Evolutionary conservation across 1,284 basidiomycete species (phyloP).

Genomic region (Cerioporus squamosus): DNA sequence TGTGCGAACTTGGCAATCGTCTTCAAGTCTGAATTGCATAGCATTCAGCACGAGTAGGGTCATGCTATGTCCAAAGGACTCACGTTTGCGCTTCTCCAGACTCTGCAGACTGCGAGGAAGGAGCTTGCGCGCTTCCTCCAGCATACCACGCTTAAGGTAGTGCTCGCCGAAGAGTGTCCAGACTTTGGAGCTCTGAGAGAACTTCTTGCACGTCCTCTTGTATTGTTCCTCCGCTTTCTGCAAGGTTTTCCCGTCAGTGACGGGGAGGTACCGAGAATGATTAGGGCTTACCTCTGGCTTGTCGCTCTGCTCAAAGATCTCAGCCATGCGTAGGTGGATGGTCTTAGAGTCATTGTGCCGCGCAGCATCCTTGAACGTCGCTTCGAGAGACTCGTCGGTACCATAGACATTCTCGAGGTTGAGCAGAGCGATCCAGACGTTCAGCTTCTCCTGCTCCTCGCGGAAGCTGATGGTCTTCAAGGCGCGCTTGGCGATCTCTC

Average conservation of each 20-base stretch:
- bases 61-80: slow-evolving; percentile 35
- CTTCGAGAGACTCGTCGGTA: slow-evolving; percentile 78
- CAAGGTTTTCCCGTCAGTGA: neutral
- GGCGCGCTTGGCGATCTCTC: slow-evolving; percentile 86
- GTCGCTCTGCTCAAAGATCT: slow-evolving; percentile 83
- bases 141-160: slow-evolving; percentile 71
- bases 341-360: slow-evolving; percentile 93
- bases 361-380: slow-evolving; percentile 88
- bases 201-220: slow-evolving; percentile 89
- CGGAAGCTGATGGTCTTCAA: slow-evolving; percentile 91
- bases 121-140: slow-evolving; percentile 85
- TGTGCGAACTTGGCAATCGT: slow-evolving; percentile 95
- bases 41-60: neutral
- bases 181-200: slow-evolving; percentile 87
- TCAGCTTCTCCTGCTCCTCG: slow-evolving; percentile 96
- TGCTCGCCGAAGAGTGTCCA: slow-evolving; percentile 91
- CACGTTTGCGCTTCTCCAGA: slow-evolving; percentile 94
- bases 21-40: slow-evolving; percentile 76
- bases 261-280: neutral
- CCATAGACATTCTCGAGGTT: slow-evolving; percentile 97
- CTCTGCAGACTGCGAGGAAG: slow-evolving; percentile 91
- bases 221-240: slow-evolving; percentile 89
- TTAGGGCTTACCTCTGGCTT: slow-evolving; percentile 71
- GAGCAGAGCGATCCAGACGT: slow-evolving; percentile 96
- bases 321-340: slow-evolving; percentile 82